Conservation (phyloP, 1,284 basidiomycete genomes). For the Melampsora occidentalis region DNA sequence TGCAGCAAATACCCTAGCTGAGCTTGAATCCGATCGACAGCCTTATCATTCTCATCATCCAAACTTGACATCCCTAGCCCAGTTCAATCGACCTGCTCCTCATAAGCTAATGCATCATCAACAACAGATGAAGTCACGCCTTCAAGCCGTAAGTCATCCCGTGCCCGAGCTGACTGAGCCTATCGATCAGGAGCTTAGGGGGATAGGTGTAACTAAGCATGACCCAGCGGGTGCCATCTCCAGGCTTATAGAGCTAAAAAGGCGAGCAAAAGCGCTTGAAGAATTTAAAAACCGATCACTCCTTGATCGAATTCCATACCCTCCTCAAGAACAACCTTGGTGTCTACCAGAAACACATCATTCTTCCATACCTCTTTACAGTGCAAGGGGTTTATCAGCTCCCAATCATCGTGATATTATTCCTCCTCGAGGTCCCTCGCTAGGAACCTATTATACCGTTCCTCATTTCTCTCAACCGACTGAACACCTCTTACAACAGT, state of each 20-base stretch:
- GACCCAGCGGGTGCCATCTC: neutral
- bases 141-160: neutral
- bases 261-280: neutral
- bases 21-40: neutral
- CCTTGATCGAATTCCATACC: neutral
- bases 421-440: no score
- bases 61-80: neutral
- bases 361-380: no score
- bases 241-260: neutral
- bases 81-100: neutral
- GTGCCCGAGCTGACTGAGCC: neutral
- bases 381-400: no score
- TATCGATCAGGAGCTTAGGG: constrained; percentile 9
- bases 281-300: neutral
- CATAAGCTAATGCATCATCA: neutral
- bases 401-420: no score
- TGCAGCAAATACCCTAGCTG: neutral
- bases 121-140: neutral
- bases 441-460: no score
- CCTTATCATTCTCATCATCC: neutral
- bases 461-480: no score
- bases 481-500: no score
- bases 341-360: neutral
- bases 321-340: neutral
- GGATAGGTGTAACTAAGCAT: neutral